These are phyloP conservation scores for Phytophthora colocasiae DNA, from an alignment of 352 stramenopile species.

Conservation along the genomic window DNA sequence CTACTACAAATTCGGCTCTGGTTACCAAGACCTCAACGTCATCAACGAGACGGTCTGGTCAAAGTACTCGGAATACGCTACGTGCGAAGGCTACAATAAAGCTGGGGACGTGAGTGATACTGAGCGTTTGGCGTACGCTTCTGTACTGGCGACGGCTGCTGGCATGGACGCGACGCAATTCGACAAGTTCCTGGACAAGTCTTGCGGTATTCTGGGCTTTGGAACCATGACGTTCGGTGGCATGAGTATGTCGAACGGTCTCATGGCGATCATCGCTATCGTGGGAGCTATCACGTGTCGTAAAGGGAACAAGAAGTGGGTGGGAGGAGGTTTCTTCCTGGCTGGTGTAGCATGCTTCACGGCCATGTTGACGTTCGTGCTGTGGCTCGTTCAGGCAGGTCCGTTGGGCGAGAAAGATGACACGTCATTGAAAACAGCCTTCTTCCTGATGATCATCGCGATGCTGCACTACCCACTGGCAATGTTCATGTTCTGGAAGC, in stretches of 20 bases:
- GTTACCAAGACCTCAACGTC: constrained; percentile 45
- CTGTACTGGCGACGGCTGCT: constrained; percentile 44
- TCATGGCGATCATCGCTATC: constrained; percentile 57
- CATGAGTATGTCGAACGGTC: constrained; percentile 45
- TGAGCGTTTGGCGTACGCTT: constrained; percentile 41
- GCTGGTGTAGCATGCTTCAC: constrained; percentile 16
- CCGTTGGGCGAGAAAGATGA: constrained; percentile 66
- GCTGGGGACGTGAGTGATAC: constrained; percentile 35
- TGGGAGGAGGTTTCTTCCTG: constrained; percentile 29
- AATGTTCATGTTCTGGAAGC: constrained; percentile 40
- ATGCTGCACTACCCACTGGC: constrained; percentile 60
- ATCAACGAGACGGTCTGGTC: constrained; percentile 39
- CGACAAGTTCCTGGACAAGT: constrained; percentile 65
- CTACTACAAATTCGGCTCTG: constrained; percentile 62
- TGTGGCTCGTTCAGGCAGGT: constrained; percentile 58
- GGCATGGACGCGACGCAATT: constrained; percentile 57
- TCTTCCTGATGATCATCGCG: constrained; percentile 69
- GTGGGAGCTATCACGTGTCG: constrained; percentile 63
- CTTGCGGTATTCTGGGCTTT: constrained; percentile 49
- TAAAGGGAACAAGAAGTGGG: constrained; percentile 29
- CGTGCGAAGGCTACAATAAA: constrained; percentile 55
- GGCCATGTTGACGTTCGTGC: constrained; percentile 32
- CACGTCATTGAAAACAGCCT: constrained; percentile 55
- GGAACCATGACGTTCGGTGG: constrained; percentile 51
- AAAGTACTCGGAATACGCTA: constrained; percentile 55